Base-by-base conservation (phyloP, 805 yeast species). In the Torulaspora quercuum region DNA sequence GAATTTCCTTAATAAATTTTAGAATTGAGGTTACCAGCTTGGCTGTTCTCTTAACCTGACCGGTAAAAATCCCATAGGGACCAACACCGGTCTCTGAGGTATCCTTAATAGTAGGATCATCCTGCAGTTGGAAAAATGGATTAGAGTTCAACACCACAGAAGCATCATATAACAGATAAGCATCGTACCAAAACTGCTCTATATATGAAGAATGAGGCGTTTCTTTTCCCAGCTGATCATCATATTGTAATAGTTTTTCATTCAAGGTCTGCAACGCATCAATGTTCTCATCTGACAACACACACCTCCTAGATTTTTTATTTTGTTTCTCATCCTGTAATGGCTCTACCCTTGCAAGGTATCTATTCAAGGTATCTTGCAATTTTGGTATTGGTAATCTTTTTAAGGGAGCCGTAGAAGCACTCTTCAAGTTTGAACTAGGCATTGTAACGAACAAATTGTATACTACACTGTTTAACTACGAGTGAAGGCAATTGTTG, bases 161-260 rank as follows among this genome's bases (percentile, higher is more conserved):
- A 7, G 85, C 80, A 59, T 88, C 96, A 59, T 83, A 85, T 59
- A 80, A 80, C 48, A 88, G 69, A 59, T 88, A 88, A 1, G 95
- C 78, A 57, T 88, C 96, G 61, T 76, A 88, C 96, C 96, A 88
- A 59, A 88, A 88, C 60, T 88, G 95, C 62, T 88, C 96, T 45
- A 88, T 88, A 59, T 83, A 88, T 2, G 94, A 81, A 33, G 83
- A 78, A 44, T 86, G 67, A 10, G 79, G 65, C 33, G 73, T 69
- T 5, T 82, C 85, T 33, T 71, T 72, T 11, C 79, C 67, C 35
- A 88, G 69, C 48, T 76, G 78, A 17, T 70, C 64, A 54, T 88
- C 94, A 34, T 76, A 72, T 37, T 66, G 67, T 35, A 76, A 76
- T 87, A 58, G 62, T 70, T 53, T 72, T 62, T 38, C 70, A 64